Base-by-base conservation (phyloP, 208 protist genomes). In the Leishmania guyanensis region DNA sequence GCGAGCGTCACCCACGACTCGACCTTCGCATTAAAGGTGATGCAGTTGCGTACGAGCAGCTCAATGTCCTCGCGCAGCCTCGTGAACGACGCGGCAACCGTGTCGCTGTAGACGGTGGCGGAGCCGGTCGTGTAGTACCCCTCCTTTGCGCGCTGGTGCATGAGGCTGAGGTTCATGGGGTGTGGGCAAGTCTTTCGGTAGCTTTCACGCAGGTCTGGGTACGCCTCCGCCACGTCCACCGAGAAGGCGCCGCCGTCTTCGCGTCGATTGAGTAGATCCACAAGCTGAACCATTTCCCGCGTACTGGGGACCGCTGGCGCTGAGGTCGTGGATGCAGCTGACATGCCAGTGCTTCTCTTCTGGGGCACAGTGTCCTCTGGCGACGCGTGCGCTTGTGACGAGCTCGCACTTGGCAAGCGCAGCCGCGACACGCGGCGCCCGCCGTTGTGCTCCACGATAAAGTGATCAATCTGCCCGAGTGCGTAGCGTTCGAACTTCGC, bases 41-140 rank as follows among this genome's bases (percentile, higher is more conserved):
- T 87, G 81, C 94, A 98, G 80, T 98, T 98, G 39, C 68, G 76
- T 26, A 96, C 93, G 66, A 98, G 94, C 66, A 96, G 88, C 82
- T 96, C 90, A 20, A 98, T 80, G 80, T 98, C 94, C 22, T 86
- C 82, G 43, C 93, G 90, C 26, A 98, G 85, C 10, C 74, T 80
- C 17, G 74, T 2, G n/a, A 98, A 58, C 9, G 88, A 95, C 48
- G 89, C 81, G 29, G 94, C 94, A 33, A 96, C 84, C n/a, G 89
- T 89, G 58, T 33, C 73, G 16, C 89, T 92, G 56, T 91, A 88
- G 46, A 90, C 70, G 72, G 53, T 50, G 84, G 48, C 46, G 64
- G 50, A 70, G 64, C 33, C 64, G 6, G 48, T 51, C 1, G 87
- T 86, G 80, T 97, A 97, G 79, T 84, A 86, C 3, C 94, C 94